Conservation (phyloP, 2,329 filamentous ascomycete genomes). For the Stachybotrys chartarum region DNA sequence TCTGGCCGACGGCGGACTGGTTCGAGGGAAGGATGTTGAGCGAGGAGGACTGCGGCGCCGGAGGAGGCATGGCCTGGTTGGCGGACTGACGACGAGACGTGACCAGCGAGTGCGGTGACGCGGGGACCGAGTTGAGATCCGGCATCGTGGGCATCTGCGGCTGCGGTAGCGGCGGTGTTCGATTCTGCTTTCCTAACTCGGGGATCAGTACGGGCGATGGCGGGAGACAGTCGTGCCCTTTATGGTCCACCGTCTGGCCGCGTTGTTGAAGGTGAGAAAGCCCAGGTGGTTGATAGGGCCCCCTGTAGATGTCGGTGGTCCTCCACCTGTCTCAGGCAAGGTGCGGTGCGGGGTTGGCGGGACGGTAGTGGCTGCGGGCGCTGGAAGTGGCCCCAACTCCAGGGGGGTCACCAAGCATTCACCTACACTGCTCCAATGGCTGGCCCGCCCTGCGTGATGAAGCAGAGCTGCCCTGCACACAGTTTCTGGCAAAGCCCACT, state of each 20-base stretch:
- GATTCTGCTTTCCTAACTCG: no score
- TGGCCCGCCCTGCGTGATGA: no score
- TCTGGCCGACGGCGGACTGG: conserved; percentile 40
- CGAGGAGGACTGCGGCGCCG: conserved; percentile 24
- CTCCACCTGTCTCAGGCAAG: not conserved
- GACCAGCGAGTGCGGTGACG: conserved; percentile 38
- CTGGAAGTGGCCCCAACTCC: not conserved
- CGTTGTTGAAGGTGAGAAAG: no score
- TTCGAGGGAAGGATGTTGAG: conserved; percentile 53
- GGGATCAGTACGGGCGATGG: no score
- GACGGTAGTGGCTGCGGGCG: not conserved
- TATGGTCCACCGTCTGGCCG: no score
- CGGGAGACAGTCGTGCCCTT: no score
- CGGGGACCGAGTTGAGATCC: conserved; percentile 49
- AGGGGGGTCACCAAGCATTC: not conserved
- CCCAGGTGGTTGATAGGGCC: not conserved
- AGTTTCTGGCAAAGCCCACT: no score
- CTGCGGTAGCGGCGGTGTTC: no score
- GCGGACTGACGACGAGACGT: conserved; percentile 36
- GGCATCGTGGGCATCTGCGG: conserved; percentile 29
- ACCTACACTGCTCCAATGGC: not conserved
- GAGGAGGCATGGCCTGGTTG: conserved; percentile 34
- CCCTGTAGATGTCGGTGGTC: not conserved
- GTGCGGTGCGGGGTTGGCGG: not conserved
- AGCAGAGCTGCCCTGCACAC: no score